Conservation (phyloP, 2,329 filamentous ascomycete species). For the Sporothrix inflata region DNA sequence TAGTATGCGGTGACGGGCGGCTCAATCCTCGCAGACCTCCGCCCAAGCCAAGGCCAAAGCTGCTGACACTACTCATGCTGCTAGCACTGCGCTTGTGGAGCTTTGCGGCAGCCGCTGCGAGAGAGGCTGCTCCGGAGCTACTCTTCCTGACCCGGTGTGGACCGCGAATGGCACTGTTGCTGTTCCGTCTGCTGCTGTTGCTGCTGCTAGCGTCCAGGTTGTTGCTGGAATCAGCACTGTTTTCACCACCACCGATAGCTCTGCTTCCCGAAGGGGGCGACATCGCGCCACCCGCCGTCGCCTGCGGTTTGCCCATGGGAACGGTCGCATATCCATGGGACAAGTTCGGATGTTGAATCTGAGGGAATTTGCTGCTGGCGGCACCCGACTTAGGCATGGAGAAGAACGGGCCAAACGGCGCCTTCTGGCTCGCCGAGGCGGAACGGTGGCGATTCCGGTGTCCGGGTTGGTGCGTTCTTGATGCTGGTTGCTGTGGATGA, state of each 20-base stretch:
- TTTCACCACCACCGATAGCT: not conserved
- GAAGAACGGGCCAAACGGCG: constrained; percentile 36
- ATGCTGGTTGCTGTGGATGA: constrained; percentile 29
- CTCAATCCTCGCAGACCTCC: constrained; percentile 35
- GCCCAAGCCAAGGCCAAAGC: constrained; percentile 35
- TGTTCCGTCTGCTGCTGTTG: constrained; percentile 13
- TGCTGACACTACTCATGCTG: constrained; percentile 34
- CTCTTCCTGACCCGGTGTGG: constrained; percentile 25
- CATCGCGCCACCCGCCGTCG: constrained; percentile 12
- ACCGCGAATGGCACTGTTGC: constrained; percentile 36
- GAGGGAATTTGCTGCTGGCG: constrained; percentile 33
- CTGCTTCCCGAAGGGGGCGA: constrained; percentile 11
- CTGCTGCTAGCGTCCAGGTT: constrained; percentile 38
- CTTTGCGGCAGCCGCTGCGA: constrained; percentile 30
- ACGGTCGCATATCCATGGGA: constrained; percentile 33
- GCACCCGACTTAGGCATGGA: constrained; percentile 30
- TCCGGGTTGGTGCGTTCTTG: constrained; percentile 20
- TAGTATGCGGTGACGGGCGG: constrained; percentile 35
- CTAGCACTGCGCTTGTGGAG: constrained; percentile 34
- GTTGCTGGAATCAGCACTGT: constrained; percentile 14
- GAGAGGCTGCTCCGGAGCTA: constrained; percentile 26
- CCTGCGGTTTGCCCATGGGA: constrained; percentile 24
- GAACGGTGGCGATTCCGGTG: constrained; percentile 30
- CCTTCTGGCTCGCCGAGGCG: constrained; percentile 37
- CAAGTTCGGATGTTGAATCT: constrained; percentile 35